These are phyloP conservation scores for Blastobotrys arbuscula DNA, from an alignment of 1,139 yeast species.

Conservation along the genomic window DNA sequence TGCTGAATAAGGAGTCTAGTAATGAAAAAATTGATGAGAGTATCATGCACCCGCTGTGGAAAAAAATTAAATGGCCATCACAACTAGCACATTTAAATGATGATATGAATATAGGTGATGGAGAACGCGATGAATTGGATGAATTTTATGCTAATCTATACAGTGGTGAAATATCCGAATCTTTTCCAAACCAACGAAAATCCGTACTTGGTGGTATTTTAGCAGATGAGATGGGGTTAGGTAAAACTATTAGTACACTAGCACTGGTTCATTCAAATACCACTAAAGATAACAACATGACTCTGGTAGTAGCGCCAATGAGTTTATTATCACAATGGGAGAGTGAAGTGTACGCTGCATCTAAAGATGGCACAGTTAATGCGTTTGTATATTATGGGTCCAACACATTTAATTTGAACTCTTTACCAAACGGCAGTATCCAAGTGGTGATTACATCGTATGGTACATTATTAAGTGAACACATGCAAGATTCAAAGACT, in stretches of 20 bases:
- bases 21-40: slow-evolving; percentile 26
- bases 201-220: slow-evolving; percentile 78
- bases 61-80: slow-evolving; percentile 68
- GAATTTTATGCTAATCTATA: slow-evolving; percentile 73
- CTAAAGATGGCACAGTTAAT: slow-evolving; percentile 28
- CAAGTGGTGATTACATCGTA: slow-evolving; percentile 79
- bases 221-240: slow-evolving; percentile 98
- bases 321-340: slow-evolving; percentile 90
- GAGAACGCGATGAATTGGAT: slow-evolving; percentile 13
- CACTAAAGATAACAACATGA: slow-evolving; percentile 39
- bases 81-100: slow-evolving; percentile 12
- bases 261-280: slow-evolving; percentile 55
- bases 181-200: slow-evolving; percentile 50
- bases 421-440: slow-evolving; percentile 35
- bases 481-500: slow-evolving; percentile 31
- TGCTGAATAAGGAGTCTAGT: slow-evolving; percentile 47
- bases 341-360: slow-evolving; percentile 59
- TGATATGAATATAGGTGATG: not conserved
- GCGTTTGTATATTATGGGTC: slow-evolving; percentile 66
- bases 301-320: slow-evolving; percentile 86
- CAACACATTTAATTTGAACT: slow-evolving; percentile 41
- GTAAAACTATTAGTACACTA: slow-evolving; percentile 85
- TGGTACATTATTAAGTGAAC: slow-evolving; percentile 80
- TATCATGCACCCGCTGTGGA: slow-evolving; percentile 83
- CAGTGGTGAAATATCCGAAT: slow-evolving; percentile 71